These are phyloP conservation scores for Halenospora varia DNA, from an alignment of 495 filamentous ascomycete genomes.

Conservation along the genomic window DNA sequence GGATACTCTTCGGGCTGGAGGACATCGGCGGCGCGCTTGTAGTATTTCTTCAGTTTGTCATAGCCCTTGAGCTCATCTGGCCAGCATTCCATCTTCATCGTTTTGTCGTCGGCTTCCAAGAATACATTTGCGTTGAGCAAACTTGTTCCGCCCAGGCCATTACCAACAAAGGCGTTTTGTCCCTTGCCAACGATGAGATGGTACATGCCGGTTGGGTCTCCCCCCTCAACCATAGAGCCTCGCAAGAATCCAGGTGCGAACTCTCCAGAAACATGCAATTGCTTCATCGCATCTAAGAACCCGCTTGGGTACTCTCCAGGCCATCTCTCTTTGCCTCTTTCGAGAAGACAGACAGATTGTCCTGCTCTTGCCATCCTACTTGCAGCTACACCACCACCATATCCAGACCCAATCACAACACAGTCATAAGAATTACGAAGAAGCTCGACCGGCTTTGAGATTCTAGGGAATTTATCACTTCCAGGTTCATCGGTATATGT, in stretches of 20 bases:
- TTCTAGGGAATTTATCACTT: constrained; percentile 39
- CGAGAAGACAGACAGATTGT: constrained; percentile 57
- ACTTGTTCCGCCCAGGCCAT: constrained; percentile 63
- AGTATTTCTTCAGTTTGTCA: constrained; percentile 46
- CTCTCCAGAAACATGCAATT: constrained; percentile 55
- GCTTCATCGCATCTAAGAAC: constrained; percentile 37
- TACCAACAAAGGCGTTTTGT: constrained; percentile 62
- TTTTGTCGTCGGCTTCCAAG: constrained; percentile 52
- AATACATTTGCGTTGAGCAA: constrained; percentile 68
- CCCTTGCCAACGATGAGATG: constrained; percentile 60
- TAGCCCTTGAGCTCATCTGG: constrained; percentile 51
- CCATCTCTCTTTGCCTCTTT: constrained; percentile 60
- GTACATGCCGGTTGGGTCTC: constrained; percentile 57
- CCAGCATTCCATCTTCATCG: constrained; percentile 52
- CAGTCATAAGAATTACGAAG: constrained; percentile 58
- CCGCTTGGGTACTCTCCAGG: constrained; percentile 58
- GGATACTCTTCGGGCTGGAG: constrained; percentile 59
- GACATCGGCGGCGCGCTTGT: constrained; percentile 49
- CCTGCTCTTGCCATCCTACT: constrained; percentile 60
- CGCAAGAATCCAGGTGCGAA: constrained; percentile 36
- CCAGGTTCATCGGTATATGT: constrained; percentile 39
- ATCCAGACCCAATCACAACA: constrained; percentile 64
- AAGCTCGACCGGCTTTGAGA: constrained; percentile 52
- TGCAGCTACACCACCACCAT: constrained; percentile 63
- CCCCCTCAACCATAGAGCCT: constrained; percentile 38